These are phyloP conservation scores for Fonsecaea erecta DNA, from an alignment of 2,329 filamentous ascomycete species.

Conservation along the genomic window DNA sequence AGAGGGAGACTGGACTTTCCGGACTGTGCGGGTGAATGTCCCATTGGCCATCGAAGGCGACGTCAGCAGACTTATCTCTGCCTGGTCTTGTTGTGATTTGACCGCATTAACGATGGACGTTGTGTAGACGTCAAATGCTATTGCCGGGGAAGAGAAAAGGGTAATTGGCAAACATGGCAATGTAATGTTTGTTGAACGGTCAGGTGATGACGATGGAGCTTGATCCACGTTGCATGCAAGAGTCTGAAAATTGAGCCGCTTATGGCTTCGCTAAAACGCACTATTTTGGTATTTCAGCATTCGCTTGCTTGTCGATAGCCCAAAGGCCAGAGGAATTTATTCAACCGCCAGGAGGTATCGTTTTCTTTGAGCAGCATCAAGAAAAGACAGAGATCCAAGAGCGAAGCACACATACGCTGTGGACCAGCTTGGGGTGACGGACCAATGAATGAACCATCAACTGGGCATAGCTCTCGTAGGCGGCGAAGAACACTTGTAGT, in stretches of 20 bases:
- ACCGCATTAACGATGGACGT: slow-evolving; percentile 12
- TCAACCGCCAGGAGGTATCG: not conserved
- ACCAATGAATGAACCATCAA: not conserved
- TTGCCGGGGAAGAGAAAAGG: not conserved
- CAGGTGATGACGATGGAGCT: not conserved
- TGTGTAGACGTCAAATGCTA: slow-evolving; percentile 20
- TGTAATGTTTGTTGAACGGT: not conserved
- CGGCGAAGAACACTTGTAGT: too few relatives aligned
- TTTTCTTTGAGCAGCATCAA: not conserved
- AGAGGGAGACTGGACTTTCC: not conserved
- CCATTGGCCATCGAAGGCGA: not conserved
- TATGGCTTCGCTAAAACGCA: not conserved
- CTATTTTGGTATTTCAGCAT: not conserved
- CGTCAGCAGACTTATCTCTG: slow-evolving; percentile 1
- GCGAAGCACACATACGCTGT: not conserved
- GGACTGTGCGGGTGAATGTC: not conserved
- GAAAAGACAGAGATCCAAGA: not conserved
- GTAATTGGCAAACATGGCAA: not conserved
- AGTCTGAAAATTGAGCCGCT: not conserved
- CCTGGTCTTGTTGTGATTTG: slow-evolving; percentile 20
- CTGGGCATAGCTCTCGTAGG: not conserved
- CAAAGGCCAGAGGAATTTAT: not conserved
- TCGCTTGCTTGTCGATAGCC: not conserved
- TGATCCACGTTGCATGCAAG: not conserved
- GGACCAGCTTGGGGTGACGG: not conserved